Conservation (phyloP, 2,329 filamentous ascomycete genomes). For the Alternaria triticina region DNA sequence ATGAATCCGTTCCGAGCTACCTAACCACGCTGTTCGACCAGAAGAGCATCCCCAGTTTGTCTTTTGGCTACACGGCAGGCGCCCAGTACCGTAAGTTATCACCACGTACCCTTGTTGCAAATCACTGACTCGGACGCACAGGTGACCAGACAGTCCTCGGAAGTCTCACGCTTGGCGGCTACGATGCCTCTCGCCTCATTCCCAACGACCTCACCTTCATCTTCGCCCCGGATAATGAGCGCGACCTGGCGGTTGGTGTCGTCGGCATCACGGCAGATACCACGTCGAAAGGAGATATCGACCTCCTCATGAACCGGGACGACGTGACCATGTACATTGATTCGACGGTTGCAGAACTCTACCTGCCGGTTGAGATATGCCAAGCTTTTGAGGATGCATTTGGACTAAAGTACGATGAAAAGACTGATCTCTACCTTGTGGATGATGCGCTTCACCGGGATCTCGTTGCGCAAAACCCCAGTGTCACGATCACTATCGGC, state of each 20-base stretch:
- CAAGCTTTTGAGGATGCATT: slow-evolving; percentile 68
- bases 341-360: slow-evolving; percentile 57
- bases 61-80: slow-evolving; percentile 77
- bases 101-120: not conserved
- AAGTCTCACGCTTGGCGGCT: slow-evolving; percentile 71
- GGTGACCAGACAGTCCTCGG: slow-evolving; percentile 45
- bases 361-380: slow-evolving; percentile 61
- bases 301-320: slow-evolving; percentile 40
- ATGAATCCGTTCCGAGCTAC: slow-evolving; percentile 62
- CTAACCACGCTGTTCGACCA: slow-evolving; percentile 59
- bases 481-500: slow-evolving; percentile 53
- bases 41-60: slow-evolving; percentile 71
- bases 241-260: slow-evolving; percentile 66
- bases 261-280: slow-evolving; percentile 48
- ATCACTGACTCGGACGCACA: slow-evolving; percentile 24
- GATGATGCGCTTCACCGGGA: slow-evolving; percentile 62
- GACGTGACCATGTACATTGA: slow-evolving; percentile 56
- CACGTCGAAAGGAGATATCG: slow-evolving; percentile 39
- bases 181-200: slow-evolving; percentile 68
- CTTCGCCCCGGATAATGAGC: slow-evolving; percentile 62
- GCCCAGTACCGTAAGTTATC: slow-evolving; percentile 68
- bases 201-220: slow-evolving; percentile 67
- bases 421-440: slow-evolving; percentile 69
- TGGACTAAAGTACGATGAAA: slow-evolving; percentile 69
- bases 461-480: slow-evolving; percentile 53